Base-by-base conservation (phyloP, 2,329 filamentous ascomycete genomes). In the Eurotiales sp. region DNA sequence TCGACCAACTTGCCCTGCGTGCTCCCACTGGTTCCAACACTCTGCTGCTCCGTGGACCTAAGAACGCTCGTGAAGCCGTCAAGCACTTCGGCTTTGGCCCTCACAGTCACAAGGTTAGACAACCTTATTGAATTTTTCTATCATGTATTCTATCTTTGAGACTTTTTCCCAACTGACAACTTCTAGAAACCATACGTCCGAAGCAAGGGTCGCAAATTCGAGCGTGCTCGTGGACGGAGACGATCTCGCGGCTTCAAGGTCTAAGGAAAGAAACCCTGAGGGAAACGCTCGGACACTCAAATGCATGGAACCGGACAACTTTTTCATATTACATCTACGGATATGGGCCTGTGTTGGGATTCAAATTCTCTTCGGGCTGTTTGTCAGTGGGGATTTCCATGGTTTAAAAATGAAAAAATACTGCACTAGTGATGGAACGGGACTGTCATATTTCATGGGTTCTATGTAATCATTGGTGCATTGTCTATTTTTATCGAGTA, bases 151-250 rank as follows among this genome's bases (percentile, higher is more conserved):
- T n/a, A n/a, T n/a, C n/a, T 47, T 39, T 19, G 7, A 5, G 12
- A n/a, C 4, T 21, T 1, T 8, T 21, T 6, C 12, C n/a, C 27
- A 39, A 7, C 32, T 53, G 49, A 53, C 23, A n/a, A 22, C 7
- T 14, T 36, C 56, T 63, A 93, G 92, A 97, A 96, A 85, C 92
- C 92, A 65, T 88, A 95, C 68, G 84, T 99, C 71, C 84, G 90
- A 78, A 95, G 90, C 83, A 99, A 99, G 88, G 95, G 95, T 72
- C 88, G 93, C 80, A 99, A 99, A 84, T 99, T 99, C 83, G 95
- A 99, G 87, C 84, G 85, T 71, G 93, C 91, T 71, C 91, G 93
- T 93, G 95, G 93, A 78, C 91, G 93, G 80, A 95, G 93, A 87
- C 83, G 90, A 76, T 97, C 91, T 70, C 85, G 88, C 72, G 93